Percentiles rank a stretch among this genome's conserved stretches.
Evolutionary conservation across 139 green algal genomes (phyloP).

Genomic region (Edaphochlamys debaryana): DNA sequence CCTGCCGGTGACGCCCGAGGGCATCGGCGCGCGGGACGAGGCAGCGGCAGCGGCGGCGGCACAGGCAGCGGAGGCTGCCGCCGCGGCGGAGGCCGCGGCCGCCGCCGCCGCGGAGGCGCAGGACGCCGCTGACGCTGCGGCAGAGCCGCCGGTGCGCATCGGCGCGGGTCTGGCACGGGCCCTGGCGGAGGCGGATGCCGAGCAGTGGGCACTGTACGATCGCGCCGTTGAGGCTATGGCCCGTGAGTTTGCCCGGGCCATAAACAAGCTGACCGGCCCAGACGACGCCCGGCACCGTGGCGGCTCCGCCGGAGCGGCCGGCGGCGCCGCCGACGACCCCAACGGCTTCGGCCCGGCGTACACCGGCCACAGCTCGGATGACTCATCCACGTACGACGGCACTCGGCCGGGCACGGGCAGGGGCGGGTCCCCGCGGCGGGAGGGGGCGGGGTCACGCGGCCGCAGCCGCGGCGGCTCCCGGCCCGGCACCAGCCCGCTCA

Average conservation of each 20-base stretch:
- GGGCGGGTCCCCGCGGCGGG: no score
- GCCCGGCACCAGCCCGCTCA: background rate
- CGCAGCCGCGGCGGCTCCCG: no score
- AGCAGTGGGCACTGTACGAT: conserved; percentile 35
- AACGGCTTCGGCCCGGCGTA: background rate
- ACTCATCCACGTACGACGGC: background rate
- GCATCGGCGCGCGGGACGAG: background rate
- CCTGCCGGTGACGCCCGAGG: background rate
- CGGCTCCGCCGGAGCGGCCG: no score
- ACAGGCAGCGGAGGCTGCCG: background rate
- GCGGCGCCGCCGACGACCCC: background rate
- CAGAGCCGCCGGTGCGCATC: conserved; percentile 12
- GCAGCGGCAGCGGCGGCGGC: background rate
- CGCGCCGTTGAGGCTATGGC: conserved; percentile 17
- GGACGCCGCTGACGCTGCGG: background rate
- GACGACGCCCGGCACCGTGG: no score
- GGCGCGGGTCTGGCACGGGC: conserved; percentile 23
- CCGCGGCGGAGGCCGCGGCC: background rate
- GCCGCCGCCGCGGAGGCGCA: background rate
- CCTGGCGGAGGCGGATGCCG: conserved; percentile 9
- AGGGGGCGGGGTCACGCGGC: no score
- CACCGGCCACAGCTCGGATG: background rate
- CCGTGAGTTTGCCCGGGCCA: conserved; percentile 12
- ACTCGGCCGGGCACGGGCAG: no score
- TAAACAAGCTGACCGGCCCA: conserved; percentile 12